These are phyloP conservation scores for Pythium vanterpoolii DNA, from an alignment of 352 stramenopile species.

Conservation along the genomic window DNA sequence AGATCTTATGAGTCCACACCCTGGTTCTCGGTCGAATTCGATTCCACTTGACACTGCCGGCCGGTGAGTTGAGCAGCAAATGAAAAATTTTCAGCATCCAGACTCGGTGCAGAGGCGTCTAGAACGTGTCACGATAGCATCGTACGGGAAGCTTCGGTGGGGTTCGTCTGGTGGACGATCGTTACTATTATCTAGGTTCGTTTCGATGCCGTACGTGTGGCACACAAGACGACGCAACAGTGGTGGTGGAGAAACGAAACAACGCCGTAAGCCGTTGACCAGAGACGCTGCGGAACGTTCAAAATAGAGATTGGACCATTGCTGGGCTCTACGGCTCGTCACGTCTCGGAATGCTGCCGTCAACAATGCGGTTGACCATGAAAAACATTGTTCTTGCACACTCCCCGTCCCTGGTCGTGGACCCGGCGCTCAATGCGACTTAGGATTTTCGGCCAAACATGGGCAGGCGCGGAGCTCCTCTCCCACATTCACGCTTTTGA, in stretches of 20 bases:
- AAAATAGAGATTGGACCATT: neutral
- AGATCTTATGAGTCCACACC: neutral
- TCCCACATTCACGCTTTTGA: neutral
- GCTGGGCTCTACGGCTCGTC: neutral
- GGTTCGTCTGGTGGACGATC: constrained; percentile 4
- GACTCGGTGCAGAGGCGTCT: neutral
- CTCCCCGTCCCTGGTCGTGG: constrained; percentile 1
- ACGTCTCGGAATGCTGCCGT: constrained; percentile 1
- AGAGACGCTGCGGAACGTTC: neutral
- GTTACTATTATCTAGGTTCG: neutral
- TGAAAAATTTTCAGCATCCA: constrained; percentile 1
- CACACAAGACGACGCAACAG: neutral
- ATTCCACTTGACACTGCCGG: constrained; percentile 1
- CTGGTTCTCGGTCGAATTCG: neutral
- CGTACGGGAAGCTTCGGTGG: neutral
- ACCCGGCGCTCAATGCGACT: neutral
- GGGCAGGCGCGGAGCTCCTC: neutral
- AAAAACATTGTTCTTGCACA: neutral
- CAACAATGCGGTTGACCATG: constrained; percentile 8
- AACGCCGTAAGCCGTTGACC: neutral
- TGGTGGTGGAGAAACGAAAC: neutral
- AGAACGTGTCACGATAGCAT: neutral
- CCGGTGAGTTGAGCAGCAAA: neutral
- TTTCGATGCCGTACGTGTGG: neutral
- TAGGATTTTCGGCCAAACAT: neutral